Base-by-base conservation (phyloP, 1,139 yeast genomes). In the Suhomyces kunorum region DNA sequence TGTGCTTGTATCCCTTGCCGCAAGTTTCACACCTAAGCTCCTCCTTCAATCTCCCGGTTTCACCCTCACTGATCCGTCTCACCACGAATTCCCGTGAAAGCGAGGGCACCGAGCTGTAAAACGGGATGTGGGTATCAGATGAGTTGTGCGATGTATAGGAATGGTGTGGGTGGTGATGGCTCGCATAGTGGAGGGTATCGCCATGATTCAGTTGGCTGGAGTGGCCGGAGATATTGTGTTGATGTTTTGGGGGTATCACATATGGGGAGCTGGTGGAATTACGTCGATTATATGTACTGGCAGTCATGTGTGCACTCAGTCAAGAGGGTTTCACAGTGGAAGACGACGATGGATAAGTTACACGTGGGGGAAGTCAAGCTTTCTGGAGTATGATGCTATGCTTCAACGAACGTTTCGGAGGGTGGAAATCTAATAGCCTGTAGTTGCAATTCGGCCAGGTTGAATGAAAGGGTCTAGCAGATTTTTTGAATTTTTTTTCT, bases 1-100 rank as follows among this genome's bases (percentile, higher is more conserved):
- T 83, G 63, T 87, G 96, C 58, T 87, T 87, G 59, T 87, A 87
- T 11, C 94, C 94, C 59, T 87, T 87, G 8, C 95, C 95, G 56
- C 96, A 87, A 3, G 94, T 88, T 61, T 87, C 94, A 65, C 95
- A 87, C 54, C 83, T 83, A 47, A 87, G 74, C 55, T 85, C 90
- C 56, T 87, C 94, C 59, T 86, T 87, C 38, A 86, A 70, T 39
- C 95, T 64, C 8, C 95, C 95, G 2, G 88, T 79, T 59, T 87
- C 95, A 31, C 95, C 95, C 59, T 87, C 95, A 40, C 88, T 80
- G 39, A 85, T 86, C 45, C 95, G 70, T 46, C 95, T 71, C 16
- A 84, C 92, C 8, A 86, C 94, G 65, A 84, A 84, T 49, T 83
- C 87, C 46, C 94, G 67, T 9, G 85, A 74, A 35, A 84, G 66